A percentile compares a stretch with the other conserved stretches of the same genome.
Evolutionary conservation across 176 grass and related monocot species (phyloP).

Genomic region (Eragrostis nindensis): DNA sequence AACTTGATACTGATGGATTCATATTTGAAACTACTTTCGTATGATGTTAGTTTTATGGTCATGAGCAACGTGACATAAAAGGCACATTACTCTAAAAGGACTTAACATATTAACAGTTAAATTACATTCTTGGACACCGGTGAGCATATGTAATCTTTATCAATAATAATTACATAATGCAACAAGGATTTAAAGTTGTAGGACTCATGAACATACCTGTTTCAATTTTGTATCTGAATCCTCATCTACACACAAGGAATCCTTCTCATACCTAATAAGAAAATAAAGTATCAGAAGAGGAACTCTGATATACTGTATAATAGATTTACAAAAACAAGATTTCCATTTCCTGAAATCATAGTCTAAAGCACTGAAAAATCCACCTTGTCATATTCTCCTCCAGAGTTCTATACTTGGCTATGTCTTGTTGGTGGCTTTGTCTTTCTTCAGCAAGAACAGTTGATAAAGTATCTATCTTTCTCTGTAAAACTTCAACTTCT

Average conservation of each 20-base stretch:
- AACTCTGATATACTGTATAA: constrained; percentile 5
- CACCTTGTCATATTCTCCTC: constrained; percentile 73
- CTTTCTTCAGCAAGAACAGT: constrained; percentile 66
- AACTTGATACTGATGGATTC: too few species aligned
- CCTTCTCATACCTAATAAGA: constrained; percentile 40
- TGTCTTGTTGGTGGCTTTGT: constrained; percentile 62
- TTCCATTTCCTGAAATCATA: constrained; percentile 32
- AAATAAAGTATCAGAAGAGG: not conserved
- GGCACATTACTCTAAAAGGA: too few species aligned
- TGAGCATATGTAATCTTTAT: not conserved
- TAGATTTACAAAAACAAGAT: constrained; percentile 2
- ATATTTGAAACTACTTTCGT: too few species aligned
- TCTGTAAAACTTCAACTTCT: constrained; percentile 52
- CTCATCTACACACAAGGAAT: constrained; percentile 33
- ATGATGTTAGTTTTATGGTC: too few species aligned
- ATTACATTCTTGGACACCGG: too few species aligned
- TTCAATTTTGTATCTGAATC: constrained; percentile 52
- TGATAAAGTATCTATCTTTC: constrained; percentile 55
- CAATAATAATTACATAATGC: not conserved
- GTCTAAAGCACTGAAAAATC: not conserved
- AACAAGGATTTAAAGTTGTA: not conserved
- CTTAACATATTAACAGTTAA: too few species aligned
- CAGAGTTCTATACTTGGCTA: constrained; percentile 64
- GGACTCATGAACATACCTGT: constrained; percentile 39
- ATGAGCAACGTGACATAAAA: too few species aligned